Base-by-base conservation (phyloP, 306 rosid genomes). In the Cicer arietinum region DNA sequence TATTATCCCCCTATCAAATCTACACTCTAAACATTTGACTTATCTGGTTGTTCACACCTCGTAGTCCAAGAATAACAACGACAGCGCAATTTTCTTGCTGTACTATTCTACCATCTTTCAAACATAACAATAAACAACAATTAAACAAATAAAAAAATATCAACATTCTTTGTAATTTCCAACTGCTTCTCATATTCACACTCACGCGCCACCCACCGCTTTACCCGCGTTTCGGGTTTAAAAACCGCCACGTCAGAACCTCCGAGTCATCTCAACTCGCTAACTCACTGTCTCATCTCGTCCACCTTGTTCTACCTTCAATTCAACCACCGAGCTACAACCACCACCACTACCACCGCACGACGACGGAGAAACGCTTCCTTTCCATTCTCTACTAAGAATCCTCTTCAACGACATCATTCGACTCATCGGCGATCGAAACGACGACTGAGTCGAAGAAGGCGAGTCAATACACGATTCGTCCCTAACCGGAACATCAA, bases 381-480 rank as follows among this genome's bases (percentile, higher is more conserved):
- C 84, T 59, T 80, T 80, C 57, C 74, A 77, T 2, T 94, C 94
- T 69, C 89, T 82, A 58, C 94, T 82, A 6, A 93, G 82, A 0
- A 93, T 93, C 59, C 93, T 84, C 80, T 73, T 89, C 8, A 94
- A 84, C 67, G 97, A 94, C 71, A 83, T 6, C 94, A 91, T 88
- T 0, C 97, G 88, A 57, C 91, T 90, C 88, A 90, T 81, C 60
- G 98, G 97, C 7, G 97, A 89, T 14, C 88, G 67, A 50, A 81
- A 84, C 67, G 92, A 70, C 37, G 90, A 54, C 79, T 75, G 88
- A 52, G 78, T 52, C 11, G 88, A 65, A 12, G 85, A 66, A 42
- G 89, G 85, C 61, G 92, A 88, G 52, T 84, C 82, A 8, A 71
- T 4, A 9, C 42, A 10, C 3, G 74, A 76, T 43, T 86, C 92